These are phyloP conservation scores for Diaporthe citrichinensis DNA, from an alignment of 2,329 filamentous ascomycete species.

Conservation along the genomic window DNA sequence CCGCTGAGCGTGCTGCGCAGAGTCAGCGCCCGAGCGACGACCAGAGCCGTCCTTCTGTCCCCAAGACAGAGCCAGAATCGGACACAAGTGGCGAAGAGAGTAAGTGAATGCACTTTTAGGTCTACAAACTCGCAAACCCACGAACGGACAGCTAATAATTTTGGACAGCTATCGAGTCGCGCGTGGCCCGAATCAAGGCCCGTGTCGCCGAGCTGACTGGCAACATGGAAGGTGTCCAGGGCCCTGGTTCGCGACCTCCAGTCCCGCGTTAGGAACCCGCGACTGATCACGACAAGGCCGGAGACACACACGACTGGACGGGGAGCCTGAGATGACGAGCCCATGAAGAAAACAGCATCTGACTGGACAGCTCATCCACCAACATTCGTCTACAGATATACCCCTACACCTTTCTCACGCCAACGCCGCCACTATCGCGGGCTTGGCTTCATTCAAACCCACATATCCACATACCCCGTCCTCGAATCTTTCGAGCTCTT, in stretches of 20 bases:
- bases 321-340: slow-evolving; percentile 39
- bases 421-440: background rate
- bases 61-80: slow-evolving; percentile 35
- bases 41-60: slow-evolving; percentile 58
- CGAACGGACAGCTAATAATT: slow-evolving; percentile 45
- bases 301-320: slow-evolving; percentile 46
- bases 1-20: slow-evolving; percentile 77
- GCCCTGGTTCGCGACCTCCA: slow-evolving; percentile 55
- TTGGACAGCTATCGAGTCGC: slow-evolving; percentile 88
- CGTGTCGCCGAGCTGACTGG: slow-evolving; percentile 94
- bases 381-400: background rate
- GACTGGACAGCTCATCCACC: slow-evolving; percentile 1
- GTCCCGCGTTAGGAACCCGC: slow-evolving; percentile 50
- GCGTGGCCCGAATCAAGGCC: slow-evolving; percentile 97
- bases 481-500: slow-evolving; percentile 32
- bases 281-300: slow-evolving; percentile 37
- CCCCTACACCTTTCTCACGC: slow-evolving; percentile 34
- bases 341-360: background rate
- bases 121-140: no score
- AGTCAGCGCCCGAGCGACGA: slow-evolving; percentile 74
- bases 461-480: slow-evolving; percentile 32
- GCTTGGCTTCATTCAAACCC: slow-evolving; percentile 26
- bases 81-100: slow-evolving; percentile 97
- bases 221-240: slow-evolving; percentile 75
- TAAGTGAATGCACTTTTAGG: slow-evolving; percentile 62